Conservation (phyloP, 2,329 filamentous ascomycete genomes). For the Uncinocarpus reesii region DNA sequence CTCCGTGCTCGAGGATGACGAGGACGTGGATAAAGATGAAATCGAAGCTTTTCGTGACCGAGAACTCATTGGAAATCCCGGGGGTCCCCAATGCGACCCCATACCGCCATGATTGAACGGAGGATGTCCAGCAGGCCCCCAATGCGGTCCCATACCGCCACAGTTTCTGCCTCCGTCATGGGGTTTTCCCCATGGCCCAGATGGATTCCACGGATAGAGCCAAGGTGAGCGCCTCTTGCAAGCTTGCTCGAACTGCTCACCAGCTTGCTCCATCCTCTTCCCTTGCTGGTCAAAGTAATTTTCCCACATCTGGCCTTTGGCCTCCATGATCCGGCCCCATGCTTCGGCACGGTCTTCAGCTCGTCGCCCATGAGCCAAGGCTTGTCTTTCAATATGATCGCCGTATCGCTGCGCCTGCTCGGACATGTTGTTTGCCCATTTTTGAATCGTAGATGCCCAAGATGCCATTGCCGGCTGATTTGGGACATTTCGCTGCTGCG, state of each 20-base stretch:
- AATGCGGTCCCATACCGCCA: not conserved
- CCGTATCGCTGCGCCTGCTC: slow-evolving; percentile 34
- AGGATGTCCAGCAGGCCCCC: not conserved
- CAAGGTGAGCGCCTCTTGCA: slow-evolving; percentile 6
- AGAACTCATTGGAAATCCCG: not conserved
- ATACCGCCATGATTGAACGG: too few species aligned
- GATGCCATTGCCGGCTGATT: not conserved
- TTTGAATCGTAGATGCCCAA: slow-evolving; percentile 8
- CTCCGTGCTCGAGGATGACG: slow-evolving; percentile 13
- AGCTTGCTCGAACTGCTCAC: not conserved
- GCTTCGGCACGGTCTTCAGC: slow-evolving; percentile 28
- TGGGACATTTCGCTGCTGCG: too few species aligned
- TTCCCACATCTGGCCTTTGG: slow-evolving; percentile 30
- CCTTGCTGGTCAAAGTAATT: slow-evolving; percentile 33
- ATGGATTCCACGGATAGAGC: slow-evolving; percentile 1
- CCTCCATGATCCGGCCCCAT: slow-evolving; percentile 32
- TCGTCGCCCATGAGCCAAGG: slow-evolving; percentile 27
- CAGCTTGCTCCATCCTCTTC: slow-evolving; percentile 23
- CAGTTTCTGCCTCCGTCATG: not conserved
- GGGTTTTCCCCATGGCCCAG: not conserved
- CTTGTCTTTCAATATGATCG: slow-evolving; percentile 30
- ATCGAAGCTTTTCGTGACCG: slow-evolving; percentile 11
- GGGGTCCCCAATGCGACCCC: not conserved
- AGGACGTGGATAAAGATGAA: slow-evolving; percentile 15
- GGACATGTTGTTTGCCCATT: slow-evolving; percentile 29